Evolutionary conservation across 208 protist species (phyloP).

Genomic region (Leishmania major): DNA sequence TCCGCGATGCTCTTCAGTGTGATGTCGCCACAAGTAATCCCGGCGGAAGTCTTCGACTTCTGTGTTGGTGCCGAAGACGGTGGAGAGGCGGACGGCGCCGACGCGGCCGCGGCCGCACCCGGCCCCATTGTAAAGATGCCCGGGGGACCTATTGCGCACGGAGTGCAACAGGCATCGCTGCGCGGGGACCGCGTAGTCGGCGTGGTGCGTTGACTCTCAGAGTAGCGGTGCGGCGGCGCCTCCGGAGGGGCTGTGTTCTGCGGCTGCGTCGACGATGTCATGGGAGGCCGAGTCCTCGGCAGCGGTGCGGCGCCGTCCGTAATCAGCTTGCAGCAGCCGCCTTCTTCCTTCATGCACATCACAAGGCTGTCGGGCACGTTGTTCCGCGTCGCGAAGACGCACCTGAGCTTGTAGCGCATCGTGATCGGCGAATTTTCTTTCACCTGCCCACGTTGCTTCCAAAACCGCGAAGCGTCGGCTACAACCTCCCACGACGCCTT

Average conservation of each 20-base stretch:
- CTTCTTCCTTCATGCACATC: conserved; percentile 48
- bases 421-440: conserved; percentile 24
- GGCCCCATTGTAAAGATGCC: not conserved
- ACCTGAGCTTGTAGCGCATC: conserved; percentile 43
- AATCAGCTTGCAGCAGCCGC: not conserved
- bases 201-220: not conserved
- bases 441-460: conserved; percentile 53
- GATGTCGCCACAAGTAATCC: not conserved
- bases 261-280: conserved; percentile 30
- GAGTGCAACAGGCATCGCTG: not conserved
- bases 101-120: not conserved
- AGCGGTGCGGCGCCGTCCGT: conserved; percentile 15
- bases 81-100: not conserved
- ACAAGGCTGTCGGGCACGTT: conserved; percentile 53
- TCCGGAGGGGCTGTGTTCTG: conserved; percentile 34
- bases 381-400: conserved; percentile 49
- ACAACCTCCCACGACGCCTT: conserved; percentile 21
- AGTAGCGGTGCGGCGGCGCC: conserved; percentile 31
- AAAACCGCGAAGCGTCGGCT: conserved; percentile 59
- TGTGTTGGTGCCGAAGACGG: not conserved
- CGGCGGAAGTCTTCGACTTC: not conserved
- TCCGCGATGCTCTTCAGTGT: conserved; percentile 29
- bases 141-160: not conserved
- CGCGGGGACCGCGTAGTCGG: not conserved
- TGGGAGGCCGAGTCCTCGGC: conserved; percentile 32